These are phyloP conservation scores for Cryptococcus sp. DNA, from an alignment of 1,284 basidiomycete species.

Conservation along the genomic window DNA sequence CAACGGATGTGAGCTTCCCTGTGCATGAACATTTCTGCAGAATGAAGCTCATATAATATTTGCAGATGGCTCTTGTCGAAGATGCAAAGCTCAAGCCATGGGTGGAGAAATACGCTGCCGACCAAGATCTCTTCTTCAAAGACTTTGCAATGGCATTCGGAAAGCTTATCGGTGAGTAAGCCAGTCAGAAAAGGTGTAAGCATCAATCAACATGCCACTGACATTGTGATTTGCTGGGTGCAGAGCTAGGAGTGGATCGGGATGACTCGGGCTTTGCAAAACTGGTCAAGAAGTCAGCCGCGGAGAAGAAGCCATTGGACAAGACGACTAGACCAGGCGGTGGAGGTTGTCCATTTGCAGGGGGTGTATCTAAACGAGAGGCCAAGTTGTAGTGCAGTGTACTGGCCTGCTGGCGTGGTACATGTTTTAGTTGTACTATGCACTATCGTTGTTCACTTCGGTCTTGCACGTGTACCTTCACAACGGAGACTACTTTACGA, in stretches of 20 bases:
- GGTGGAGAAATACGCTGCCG: constrained; percentile 57
- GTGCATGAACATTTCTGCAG: neutral
- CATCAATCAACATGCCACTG: neutral
- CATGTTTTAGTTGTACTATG: no score
- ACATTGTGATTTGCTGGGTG: neutral
- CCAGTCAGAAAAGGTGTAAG: neutral
- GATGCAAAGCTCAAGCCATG: constrained; percentile 52
- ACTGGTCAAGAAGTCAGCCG: constrained; percentile 45
- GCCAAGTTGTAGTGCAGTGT: constrained; percentile 11
- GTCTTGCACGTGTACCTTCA: no score
- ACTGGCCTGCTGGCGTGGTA: no score
- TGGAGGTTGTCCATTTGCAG: constrained; percentile 49
- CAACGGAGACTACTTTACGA: neutral
- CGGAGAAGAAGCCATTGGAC: constrained; percentile 46
- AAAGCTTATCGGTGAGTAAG: constrained; percentile 46
- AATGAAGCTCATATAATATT: constrained; percentile 16
- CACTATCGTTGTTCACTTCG: no score
- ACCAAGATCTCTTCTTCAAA: constrained; percentile 59
- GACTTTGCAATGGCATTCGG: constrained; percentile 57
- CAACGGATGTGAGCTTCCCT: constrained; percentile 50
- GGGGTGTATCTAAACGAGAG: constrained; percentile 22
- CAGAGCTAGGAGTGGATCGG: constrained; percentile 55
- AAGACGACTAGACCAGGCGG: constrained; percentile 28
- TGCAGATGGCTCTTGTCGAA: constrained; percentile 53
- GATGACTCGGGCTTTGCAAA: constrained; percentile 49